Evolutionary conservation across 352 stramenopile genomes (phyloP), one percentile per base, ranked within the genome.

Genomic region (Sclerospora graminicola): DNA sequence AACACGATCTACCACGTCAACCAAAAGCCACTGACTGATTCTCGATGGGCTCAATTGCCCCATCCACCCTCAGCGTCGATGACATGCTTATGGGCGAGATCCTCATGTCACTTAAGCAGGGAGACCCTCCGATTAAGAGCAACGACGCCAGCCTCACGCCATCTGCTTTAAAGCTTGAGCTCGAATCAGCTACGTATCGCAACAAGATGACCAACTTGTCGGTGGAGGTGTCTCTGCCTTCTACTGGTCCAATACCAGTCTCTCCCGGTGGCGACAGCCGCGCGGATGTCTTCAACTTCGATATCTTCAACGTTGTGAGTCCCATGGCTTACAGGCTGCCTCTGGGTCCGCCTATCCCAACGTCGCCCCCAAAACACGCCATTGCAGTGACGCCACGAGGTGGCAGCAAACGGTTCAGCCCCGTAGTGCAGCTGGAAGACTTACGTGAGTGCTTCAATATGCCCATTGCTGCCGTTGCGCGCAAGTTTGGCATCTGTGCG

Each of bases 401-500:
- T 10, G 46, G 49, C 20, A 61, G 19, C 60, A 82, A 82, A 51
- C 75, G 75, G 14, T 82, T 82, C 45, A 69, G 69, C 0, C 75
- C 75, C 0, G 75, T 84, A 32, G 74, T 88, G 24, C 60, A 84
- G 39, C 61, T 88, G n/a, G 67, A 82, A 26, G 75, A 88, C 44
- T 53, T 91, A 33, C 67, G 73, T 18, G 61, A 67, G 46, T 87
- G 78, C 51, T 91, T 91, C 47, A 87, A 89, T 54, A 87, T 88
- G 72, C 79, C 79, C 46, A 84, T 91, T 49, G 76, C 76, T 2
- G 68, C 68, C 0, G 79, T 91, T 24, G 76, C 76, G 24, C 75
- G 72, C 38, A 80, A 87, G 51, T 89, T 90, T 50, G 79, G 79
- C 31, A 89, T 90, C 58, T 90, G 79, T 45, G 78, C 73, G n/a